These are phyloP conservation scores for Afroboletus lepidellus DNA, from an alignment of 1,284 basidiomycete species.

Conservation along the genomic window DNA sequence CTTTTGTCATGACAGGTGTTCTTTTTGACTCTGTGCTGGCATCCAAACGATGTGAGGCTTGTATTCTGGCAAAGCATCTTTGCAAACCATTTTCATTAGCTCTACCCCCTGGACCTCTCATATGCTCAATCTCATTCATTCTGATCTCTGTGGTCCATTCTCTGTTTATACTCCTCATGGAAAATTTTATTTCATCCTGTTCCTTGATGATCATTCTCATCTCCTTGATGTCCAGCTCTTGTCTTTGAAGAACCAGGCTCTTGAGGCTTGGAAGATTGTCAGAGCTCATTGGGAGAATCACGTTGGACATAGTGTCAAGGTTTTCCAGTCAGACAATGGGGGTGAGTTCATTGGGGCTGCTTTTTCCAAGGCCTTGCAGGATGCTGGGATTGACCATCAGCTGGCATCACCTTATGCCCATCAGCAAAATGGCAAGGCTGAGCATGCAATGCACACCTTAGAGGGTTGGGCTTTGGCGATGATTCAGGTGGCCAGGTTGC, in stretches of 20 bases:
- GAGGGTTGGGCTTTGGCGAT: background rate
- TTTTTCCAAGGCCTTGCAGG: too few species aligned
- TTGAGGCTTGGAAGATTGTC: too few species aligned
- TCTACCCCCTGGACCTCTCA: background rate
- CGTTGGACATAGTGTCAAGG: too few species aligned
- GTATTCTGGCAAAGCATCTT: background rate
- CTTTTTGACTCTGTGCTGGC: background rate
- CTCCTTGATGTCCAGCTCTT: too few species aligned
- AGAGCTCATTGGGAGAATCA: too few species aligned
- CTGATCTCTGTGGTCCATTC: background rate
- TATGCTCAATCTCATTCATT: background rate
- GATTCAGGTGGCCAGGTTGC: background rate
- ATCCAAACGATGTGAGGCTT: background rate
- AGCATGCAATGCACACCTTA: background rate
- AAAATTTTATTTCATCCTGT: background rate
- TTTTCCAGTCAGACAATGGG: too few species aligned
- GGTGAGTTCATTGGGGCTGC: too few species aligned
- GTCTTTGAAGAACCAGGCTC: too few species aligned
- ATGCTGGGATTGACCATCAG: background rate
- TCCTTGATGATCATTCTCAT: too few species aligned
- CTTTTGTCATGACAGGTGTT: background rate
- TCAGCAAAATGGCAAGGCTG: background rate
- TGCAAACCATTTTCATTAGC: background rate
- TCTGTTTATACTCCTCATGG: background rate
- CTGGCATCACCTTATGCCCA: background rate